phyloP scores from a whole-genome alignment of 352 stramenopile genomes.

The Blastocystis sp. region DNA sequence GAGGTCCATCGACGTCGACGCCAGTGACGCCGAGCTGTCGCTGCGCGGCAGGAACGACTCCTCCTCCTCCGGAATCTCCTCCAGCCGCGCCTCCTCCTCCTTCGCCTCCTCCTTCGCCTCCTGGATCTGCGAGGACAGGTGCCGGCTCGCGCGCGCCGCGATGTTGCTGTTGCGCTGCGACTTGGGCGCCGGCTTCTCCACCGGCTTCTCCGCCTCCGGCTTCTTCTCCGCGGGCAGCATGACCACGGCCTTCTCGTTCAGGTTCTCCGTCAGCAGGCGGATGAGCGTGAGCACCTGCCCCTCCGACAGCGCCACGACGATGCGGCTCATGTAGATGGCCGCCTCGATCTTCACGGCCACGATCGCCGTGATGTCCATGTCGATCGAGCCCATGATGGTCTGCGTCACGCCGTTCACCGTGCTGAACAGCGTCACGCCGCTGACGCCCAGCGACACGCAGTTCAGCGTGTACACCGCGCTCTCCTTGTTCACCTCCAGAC shows the following conservation, averaged over 20 bases:
- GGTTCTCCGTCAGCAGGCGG: conserved; percentile 52
- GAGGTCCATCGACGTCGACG: neutral
- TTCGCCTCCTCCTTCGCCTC: conserved; percentile 29
- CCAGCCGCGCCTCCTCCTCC: neutral
- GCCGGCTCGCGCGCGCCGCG: neutral
- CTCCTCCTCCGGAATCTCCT: conserved; percentile 1
- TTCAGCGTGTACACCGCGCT: conserved; percentile 60
- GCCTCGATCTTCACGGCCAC: conserved; percentile 49
- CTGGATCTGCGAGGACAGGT: conserved; percentile 22
- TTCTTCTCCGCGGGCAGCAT: neutral
- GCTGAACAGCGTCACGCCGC: conserved; percentile 34
- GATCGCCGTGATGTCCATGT: conserved; percentile 5
- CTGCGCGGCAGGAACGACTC: conserved; percentile 18
- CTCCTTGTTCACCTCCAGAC: conserved; percentile 19
- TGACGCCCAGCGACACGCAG: conserved; percentile 9
- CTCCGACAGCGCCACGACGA: conserved; percentile 47
- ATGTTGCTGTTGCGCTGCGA: neutral
- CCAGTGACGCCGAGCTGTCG: conserved; percentile 10
- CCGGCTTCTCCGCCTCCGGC: neutral
- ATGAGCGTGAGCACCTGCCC: conserved; percentile 53
- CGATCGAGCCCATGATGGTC: conserved; percentile 63
- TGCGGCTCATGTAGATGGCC: conserved; percentile 19
- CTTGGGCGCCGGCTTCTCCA: neutral
- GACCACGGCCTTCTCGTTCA: conserved; percentile 32
- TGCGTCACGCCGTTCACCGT: neutral